Conservation (phyloP, 805 yeast genomes). For the Cyberlindnera sargentensis region DNA sequence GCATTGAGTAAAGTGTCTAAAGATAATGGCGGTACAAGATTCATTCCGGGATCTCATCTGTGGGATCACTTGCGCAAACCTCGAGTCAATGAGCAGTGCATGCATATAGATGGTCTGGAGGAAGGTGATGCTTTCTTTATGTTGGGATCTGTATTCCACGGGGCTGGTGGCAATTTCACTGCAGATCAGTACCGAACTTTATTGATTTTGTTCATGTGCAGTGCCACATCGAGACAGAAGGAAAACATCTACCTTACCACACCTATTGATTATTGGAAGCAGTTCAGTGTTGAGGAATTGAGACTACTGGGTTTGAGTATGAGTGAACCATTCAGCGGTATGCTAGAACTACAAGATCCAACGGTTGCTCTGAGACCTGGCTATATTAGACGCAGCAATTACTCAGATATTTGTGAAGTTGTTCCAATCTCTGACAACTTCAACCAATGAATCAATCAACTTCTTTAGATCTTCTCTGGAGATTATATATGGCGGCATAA, state of each 20-base stretch:
- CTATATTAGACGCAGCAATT: conserved; percentile 1
- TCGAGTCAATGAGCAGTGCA: conserved; percentile 13
- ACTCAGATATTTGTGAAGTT: conserved; percentile 1
- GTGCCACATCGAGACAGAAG: conserved; percentile 24
- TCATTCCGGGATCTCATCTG: conserved; percentile 29
- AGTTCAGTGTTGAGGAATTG: conserved; percentile 3
- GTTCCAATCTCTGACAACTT: conserved; percentile 2
- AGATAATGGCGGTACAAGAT: conserved; percentile 27
- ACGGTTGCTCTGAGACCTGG: conserved; percentile 1
- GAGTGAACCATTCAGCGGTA: conserved; percentile 7
- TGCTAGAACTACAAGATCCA: conserved; percentile 7
- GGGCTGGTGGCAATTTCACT: conserved; percentile 26
- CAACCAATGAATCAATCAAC: conserved; percentile 7
- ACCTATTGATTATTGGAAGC: conserved; percentile 21
- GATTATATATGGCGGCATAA: conserved; percentile 25
- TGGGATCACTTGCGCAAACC: conserved; percentile 26
- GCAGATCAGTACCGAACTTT: conserved; percentile 21
- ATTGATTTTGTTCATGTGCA: conserved; percentile 24
- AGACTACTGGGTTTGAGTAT: conserved; percentile 4
- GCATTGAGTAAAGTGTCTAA: conserved; percentile 5
- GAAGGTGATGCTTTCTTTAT: conserved; percentile 27
- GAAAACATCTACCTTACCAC: conserved; percentile 23
- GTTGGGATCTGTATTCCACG: conserved; percentile 27
- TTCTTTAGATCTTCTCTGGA: conserved; percentile 11
- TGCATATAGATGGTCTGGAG: conserved; percentile 23